phyloP scores from a whole-genome alignment of 768 basidiomycete species.

The Krasilnikovozyma curviuscula region DNA sequence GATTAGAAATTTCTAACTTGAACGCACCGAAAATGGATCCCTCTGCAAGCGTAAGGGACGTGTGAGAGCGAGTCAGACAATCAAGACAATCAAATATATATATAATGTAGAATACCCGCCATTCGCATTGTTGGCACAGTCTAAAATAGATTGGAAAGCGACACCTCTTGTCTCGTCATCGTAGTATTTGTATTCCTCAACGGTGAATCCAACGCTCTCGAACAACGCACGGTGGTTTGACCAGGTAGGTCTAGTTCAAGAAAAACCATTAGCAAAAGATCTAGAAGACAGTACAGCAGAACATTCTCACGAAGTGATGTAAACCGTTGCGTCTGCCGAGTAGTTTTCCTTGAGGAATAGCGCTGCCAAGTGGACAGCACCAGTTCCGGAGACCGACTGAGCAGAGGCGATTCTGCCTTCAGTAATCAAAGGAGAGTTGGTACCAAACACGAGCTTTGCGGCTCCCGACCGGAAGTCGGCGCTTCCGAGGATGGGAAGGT shows the following conservation, averaged over 20 bases:
- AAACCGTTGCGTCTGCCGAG: background rate
- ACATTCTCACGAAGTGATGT: too few species aligned
- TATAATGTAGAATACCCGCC: too few species aligned
- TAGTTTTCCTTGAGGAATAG: constrained; percentile 65
- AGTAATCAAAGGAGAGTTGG: background rate
- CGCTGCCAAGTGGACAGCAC: constrained; percentile 83
- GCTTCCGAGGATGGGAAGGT: constrained; percentile 82
- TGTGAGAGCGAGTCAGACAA: too few species aligned
- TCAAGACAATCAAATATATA: too few species aligned
- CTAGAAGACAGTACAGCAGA: too few species aligned
- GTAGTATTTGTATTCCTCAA: constrained; percentile 19
- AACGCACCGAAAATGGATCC: background rate
- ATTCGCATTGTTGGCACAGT: background rate
- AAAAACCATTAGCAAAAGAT: background rate
- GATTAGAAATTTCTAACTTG: too few species aligned
- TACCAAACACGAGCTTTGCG: constrained; percentile 55
- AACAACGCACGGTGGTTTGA: background rate
- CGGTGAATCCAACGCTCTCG: background rate
- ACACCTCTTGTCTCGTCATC: constrained; percentile 67
- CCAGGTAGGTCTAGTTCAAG: background rate
- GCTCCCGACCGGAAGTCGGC: constrained; percentile 67
- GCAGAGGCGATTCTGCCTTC: constrained; percentile 49
- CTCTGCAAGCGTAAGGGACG: too few species aligned
- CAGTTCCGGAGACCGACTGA: constrained; percentile 92
- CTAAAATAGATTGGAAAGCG: constrained; percentile 57